phyloP scores from a whole-genome alignment of 2,329 filamentous ascomycete species.

The Blastomyces silverae region DNA sequence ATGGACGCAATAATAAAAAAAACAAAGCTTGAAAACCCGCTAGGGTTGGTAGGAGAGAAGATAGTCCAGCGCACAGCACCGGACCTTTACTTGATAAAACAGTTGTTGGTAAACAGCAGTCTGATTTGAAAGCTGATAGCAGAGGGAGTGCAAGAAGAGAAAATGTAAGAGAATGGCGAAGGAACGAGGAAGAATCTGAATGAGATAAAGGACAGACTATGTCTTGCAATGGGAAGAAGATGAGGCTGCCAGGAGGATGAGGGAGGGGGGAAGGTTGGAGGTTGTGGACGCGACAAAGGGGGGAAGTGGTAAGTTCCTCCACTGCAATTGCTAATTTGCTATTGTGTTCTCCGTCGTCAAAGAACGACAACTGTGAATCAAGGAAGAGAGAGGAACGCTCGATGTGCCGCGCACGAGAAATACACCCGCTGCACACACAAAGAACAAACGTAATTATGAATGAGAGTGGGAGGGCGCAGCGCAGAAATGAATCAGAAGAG shows the following conservation, averaged over 20 bases:
- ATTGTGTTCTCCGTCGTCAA: neutral
- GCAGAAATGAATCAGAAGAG: neutral
- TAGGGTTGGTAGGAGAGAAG: neutral
- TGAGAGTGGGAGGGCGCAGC: neutral
- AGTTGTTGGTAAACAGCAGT: neutral
- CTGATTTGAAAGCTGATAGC: neutral
- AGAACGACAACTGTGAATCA: neutral
- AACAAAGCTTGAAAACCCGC: neutral
- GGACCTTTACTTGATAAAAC: neutral
- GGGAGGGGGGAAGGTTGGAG: no score
- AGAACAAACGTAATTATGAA: neutral
- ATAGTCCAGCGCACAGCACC: conserved; percentile 1
- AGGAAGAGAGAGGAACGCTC: neutral
- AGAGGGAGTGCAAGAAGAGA: neutral
- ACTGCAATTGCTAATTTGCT: neutral
- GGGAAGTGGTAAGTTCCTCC: neutral
- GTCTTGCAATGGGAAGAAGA: neutral
- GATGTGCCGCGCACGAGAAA: neutral
- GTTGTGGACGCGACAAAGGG: neutral
- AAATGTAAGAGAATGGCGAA: neutral
- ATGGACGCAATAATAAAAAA: neutral
- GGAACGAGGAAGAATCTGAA: neutral
- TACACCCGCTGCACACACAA: conserved; percentile 5
- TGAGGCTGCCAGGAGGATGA: neutral
- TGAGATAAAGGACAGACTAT: neutral